These are phyloP conservation scores for Gamsiella multidivaricata DNA, from an alignment of 192 early-diverging fungal genomes.

Conservation along the genomic window DNA sequence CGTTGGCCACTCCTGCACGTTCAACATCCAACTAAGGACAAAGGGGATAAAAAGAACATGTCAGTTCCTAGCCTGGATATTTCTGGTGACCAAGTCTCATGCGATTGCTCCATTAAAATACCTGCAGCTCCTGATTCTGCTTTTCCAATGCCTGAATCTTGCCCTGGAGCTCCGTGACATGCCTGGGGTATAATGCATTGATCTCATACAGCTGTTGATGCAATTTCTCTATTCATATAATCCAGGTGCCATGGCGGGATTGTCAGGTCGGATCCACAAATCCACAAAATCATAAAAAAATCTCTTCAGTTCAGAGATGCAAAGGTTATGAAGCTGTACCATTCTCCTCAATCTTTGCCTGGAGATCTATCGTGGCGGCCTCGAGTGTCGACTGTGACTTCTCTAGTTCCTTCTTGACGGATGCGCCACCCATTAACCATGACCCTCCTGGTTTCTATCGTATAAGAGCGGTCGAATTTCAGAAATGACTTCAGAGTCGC, in stretches of 20 bases:
- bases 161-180: constrained; percentile 57
- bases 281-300: too few species aligned
- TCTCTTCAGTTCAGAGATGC: too few species aligned
- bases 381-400: constrained; percentile 61
- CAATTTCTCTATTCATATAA: constrained; percentile 56
- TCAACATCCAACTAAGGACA: constrained; percentile 48
- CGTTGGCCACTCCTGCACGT: constrained; percentile 52
- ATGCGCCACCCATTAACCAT: constrained; percentile 55
- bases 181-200: constrained; percentile 61
- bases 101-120: neutral
- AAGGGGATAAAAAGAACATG: neutral
- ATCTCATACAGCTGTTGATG: constrained; percentile 65
- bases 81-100: too few species aligned
- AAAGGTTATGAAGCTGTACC: constrained; percentile 39
- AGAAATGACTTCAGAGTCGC: too few species aligned
- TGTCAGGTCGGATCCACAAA: too few species aligned
- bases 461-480: neutral
- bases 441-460: constrained; percentile 51
- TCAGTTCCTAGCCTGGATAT: too few species aligned
- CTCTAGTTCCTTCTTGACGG: constrained; percentile 68
- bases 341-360: constrained; percentile 69
- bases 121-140: constrained; percentile 60
- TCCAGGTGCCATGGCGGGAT: too few species aligned
- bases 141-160: constrained; percentile 64
- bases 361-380: constrained; percentile 58